Evolutionary conservation across 331 rosid genomes (phyloP).

Genomic region (Cydonia oblonga): DNA sequence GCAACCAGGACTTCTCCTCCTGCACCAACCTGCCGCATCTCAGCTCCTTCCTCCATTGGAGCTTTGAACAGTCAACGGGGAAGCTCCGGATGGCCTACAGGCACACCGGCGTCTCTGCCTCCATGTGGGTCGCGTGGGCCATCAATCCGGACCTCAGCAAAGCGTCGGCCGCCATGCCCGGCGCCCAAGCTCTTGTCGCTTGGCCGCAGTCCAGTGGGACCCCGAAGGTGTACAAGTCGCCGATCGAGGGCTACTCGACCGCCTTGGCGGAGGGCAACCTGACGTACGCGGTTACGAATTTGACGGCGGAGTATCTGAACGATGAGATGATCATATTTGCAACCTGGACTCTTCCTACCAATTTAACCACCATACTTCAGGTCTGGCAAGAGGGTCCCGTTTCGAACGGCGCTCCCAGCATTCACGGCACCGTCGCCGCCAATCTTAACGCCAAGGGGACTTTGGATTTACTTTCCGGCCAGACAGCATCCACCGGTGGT

Average conservation of each 20-base stretch:
- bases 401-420: neutral
- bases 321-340: conserved; percentile 55
- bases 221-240: conserved; percentile 15
- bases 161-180: neutral
- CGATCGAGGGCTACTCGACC: neutral
- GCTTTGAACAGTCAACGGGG: conserved; percentile 15
- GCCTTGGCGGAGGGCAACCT: conserved; percentile 24
- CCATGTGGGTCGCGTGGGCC: conserved; percentile 72
- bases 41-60: conserved; percentile 72
- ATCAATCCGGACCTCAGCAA: conserved; percentile 28
- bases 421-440: neutral
- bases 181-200: conserved; percentile 49
- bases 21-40: conserved; percentile 46
- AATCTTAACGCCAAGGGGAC: conserved; percentile 22
- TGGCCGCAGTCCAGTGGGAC: conserved; percentile 18
- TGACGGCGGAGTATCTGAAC: conserved; percentile 21
- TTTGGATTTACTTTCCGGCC: conserved; percentile 54
- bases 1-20: neutral
- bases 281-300: conserved; percentile 4
- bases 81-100: conserved; percentile 52
- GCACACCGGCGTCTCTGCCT: conserved; percentile 14
- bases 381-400: conserved; percentile 63
- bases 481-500: conserved; percentile 8
- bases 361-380: conserved; percentile 28
- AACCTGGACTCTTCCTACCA: conserved; percentile 22